Evolutionary conservation across 2,329 filamentous ascomycete species (phyloP).

Genomic region (Truncatella angustata): DNA sequence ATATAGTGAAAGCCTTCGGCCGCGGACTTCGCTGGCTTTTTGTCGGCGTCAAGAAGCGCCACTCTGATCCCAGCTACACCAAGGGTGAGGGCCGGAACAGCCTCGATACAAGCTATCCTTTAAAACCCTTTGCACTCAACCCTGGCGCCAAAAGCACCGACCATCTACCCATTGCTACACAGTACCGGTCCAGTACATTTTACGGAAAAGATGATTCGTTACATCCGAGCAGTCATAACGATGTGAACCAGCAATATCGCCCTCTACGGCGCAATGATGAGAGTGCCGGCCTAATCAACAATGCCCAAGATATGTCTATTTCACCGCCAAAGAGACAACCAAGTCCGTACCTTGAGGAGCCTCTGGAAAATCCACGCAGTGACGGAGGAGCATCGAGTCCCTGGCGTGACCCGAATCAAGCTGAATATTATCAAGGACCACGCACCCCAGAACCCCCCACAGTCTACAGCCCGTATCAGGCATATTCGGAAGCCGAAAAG

Average conservation of each 20-base stretch:
- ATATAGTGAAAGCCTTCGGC: slow-evolving; percentile 76
- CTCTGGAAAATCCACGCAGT: background rate
- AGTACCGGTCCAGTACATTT: slow-evolving; percentile 35
- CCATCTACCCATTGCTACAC: slow-evolving; percentile 36
- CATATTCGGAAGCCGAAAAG: slow-evolving; percentile 20
- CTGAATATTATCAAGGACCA: slow-evolving; percentile 4
- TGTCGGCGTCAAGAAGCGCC: slow-evolving; percentile 64
- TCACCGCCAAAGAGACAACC: slow-evolving; percentile 14
- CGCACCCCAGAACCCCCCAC: background rate
- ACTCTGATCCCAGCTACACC: slow-evolving; percentile 50
- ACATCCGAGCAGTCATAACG: background rate
- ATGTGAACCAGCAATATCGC: background rate
- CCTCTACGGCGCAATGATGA: slow-evolving; percentile 29
- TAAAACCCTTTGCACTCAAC: slow-evolving; percentile 22
- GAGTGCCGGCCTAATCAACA: slow-evolving; percentile 42
- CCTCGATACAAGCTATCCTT: slow-evolving; percentile 37
- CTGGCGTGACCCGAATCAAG: slow-evolving; percentile 6
- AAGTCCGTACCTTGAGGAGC: slow-evolving; percentile 12
- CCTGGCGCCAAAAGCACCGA: slow-evolving; percentile 33
- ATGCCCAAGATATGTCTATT: slow-evolving; percentile 33
- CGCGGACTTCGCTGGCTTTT: slow-evolving; percentile 80
- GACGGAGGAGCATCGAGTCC: slow-evolving; percentile 9
- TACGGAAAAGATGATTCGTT: background rate
- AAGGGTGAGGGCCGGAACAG: slow-evolving; percentile 28
- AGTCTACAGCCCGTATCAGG: slow-evolving; percentile 4